Conservation (phyloP, 2,329 filamentous ascomycete genomes). For the Hirsutella minnesotensis region DNA sequence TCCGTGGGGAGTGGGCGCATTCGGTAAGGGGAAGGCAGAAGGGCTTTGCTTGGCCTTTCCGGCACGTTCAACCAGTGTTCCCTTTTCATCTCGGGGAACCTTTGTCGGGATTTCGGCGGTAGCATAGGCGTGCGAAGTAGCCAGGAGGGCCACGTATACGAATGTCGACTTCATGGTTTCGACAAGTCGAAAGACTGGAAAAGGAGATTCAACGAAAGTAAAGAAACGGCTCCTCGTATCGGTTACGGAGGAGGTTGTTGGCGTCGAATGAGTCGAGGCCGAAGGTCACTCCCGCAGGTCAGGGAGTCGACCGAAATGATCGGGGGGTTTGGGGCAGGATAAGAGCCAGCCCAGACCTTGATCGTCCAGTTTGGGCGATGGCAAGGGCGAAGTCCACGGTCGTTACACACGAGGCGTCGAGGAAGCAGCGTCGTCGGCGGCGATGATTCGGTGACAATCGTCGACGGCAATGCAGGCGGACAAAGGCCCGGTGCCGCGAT, state of each 20-base stretch:
- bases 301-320: too few relatives aligned
- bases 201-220: not conserved
- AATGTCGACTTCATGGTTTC: slow-evolving; percentile 19
- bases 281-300: too few relatives aligned
- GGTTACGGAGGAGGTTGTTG: not conserved
- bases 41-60: slow-evolving; percentile 19
- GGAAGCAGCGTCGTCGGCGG: too few relatives aligned
- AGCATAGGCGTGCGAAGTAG: slow-evolving; percentile 12
- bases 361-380: too few relatives aligned
- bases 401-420: too few relatives aligned
- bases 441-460: too few relatives aligned
- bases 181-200: not conserved
- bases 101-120: slow-evolving; percentile 8
- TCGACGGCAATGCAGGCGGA: not conserved
- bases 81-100: not conserved
- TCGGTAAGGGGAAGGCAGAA: slow-evolving; percentile 20
- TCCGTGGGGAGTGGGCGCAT: slow-evolving; percentile 33
- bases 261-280: not conserved
- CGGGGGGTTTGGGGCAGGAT: too few relatives aligned
- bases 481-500: not conserved
- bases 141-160: slow-evolving; percentile 16
- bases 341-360: too few relatives aligned
- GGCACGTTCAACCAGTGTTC: not conserved
- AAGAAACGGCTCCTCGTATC: not conserved
- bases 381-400: too few relatives aligned